Percentiles rank a stretch among this genome's conserved stretches.
phyloP scores from a whole-genome alignment of 495 filamentous ascomycete genomes.

The Xylaria scruposa region DNA sequence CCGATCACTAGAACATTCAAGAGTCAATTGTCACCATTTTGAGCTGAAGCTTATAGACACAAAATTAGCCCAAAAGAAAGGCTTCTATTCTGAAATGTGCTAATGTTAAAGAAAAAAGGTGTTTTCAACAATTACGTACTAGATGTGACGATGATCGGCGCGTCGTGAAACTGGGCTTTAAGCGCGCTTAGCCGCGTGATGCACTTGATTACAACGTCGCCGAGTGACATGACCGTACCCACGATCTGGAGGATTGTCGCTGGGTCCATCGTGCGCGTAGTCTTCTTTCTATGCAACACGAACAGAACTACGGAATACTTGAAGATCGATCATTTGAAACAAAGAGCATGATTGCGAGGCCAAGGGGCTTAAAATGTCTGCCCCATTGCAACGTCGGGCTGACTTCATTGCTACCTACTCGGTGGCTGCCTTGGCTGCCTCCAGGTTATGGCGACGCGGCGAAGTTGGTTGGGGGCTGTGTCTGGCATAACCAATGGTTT shows the following conservation, averaged over 20 bases:
- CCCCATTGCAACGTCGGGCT: neutral
- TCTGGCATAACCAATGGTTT: neutral
- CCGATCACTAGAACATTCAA: neutral
- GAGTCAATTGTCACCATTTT: neutral
- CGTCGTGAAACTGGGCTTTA: conserved; percentile 15
- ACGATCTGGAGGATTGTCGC: conserved; percentile 15
- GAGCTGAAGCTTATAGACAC: neutral
- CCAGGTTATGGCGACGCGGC: neutral
- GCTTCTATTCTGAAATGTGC: neutral
- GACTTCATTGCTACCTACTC: neutral
- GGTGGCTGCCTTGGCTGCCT: neutral
- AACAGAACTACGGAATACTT: neutral
- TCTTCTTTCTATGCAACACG: neutral
- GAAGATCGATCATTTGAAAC: neutral
- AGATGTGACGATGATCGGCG: conserved; percentile 16
- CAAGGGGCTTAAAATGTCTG: neutral
- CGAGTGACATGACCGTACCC: conserved; percentile 1
- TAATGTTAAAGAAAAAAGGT: neutral
- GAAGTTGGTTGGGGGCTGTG: neutral
- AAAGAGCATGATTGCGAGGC: neutral
- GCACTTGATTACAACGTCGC: conserved; percentile 16
- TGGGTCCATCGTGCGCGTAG: conserved; percentile 7
- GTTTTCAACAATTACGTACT: neutral
- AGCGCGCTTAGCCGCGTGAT: conserved; percentile 14
- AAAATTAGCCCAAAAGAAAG: neutral